Evolutionary conservation across 163 green algal genomes (phyloP), one percentile per base, ranked within the genome.

Genomic region (Prototheca wickerhamii): DNA sequence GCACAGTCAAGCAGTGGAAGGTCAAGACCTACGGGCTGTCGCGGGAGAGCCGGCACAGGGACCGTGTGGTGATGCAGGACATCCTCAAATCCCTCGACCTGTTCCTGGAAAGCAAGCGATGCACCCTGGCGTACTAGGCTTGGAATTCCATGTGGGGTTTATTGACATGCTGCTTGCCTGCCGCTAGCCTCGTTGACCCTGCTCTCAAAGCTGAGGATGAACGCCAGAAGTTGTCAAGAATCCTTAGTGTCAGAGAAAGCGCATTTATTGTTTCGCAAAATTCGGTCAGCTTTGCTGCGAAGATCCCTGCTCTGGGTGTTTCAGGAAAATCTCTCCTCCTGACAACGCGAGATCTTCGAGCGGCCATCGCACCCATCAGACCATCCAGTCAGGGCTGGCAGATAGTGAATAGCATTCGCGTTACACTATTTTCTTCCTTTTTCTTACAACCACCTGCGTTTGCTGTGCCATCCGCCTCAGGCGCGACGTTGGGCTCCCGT

Each of bases 1-100:
- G n/a, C n/a, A n/a, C 33, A 60, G 81, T 94, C 8, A 74, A 75
- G 34, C 75, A 70, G 18, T 96, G 87, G 87, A 92, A 95, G 64
- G 82, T 95, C n/a, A 75, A 79, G 33, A 62, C 71, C 28, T 49
- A 92, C 15, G 64, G 63, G 10, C 67, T 95, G 37, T 70, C 81
- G 29, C 76, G 78, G 3, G 73, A 84, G 53, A 69, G 70, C 26
- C 73, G 88, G 3, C 85, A 93, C 73, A 72, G 82, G 35, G 88
- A 95, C 69, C 60, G 67, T 50, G 73, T 74, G 0, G 63, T 82
- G 18, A 68, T 80, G 49, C 60, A 87, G 58, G 79, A 86, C 50
- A 81, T 94, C 29, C 92, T 78, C 71, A 53, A 49, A 3, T 52
- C 77, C 60, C 70, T 93, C 50, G 84, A 91, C 54, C 52, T 54